Evolutionary conservation across 306 rosid genomes (phyloP).

Genomic region (Castanea sativa): DNA sequence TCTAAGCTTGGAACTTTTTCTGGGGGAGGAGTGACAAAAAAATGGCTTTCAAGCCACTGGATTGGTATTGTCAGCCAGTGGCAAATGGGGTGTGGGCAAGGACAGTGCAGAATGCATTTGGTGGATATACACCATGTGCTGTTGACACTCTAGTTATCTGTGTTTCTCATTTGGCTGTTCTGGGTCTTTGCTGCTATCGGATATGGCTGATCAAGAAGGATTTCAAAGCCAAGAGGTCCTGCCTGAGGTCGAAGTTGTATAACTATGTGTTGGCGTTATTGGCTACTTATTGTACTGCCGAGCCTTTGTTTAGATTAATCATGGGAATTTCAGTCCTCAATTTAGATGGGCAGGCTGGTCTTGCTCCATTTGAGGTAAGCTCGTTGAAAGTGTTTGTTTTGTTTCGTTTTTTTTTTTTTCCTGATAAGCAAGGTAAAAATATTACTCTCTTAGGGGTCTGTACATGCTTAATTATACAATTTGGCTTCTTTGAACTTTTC

Average conservation of each 20-base stretch:
- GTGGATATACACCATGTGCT: constrained; percentile 83
- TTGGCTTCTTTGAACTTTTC: background rate
- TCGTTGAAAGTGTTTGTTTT: background rate
- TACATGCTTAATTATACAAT: background rate
- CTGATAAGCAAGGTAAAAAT: too few species aligned
- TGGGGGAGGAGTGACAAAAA: constrained; percentile 17
- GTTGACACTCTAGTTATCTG: constrained; percentile 64
- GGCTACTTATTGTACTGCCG: constrained; percentile 69
- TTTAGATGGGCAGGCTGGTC: constrained; percentile 73
- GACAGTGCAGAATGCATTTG: constrained; percentile 78
- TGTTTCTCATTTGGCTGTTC: constrained; percentile 64
- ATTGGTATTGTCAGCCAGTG: constrained; percentile 89
- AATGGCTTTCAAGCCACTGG: constrained; percentile 73
- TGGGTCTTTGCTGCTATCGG: constrained; percentile 72
- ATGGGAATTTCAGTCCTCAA: constrained; percentile 76
- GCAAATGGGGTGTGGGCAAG: constrained; percentile 72
- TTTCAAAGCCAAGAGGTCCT: constrained; percentile 59
- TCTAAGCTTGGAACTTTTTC: constrained; percentile 16
- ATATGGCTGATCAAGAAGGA: constrained; percentile 74
- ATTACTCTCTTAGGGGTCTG: background rate
- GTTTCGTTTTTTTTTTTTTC: background rate
- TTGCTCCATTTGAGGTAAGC: constrained; percentile 94
- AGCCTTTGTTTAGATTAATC: constrained; percentile 81
- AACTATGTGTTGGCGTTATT: constrained; percentile 65
- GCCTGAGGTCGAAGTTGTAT: constrained; percentile 74